These are phyloP conservation scores for Phytophthora citrophthora DNA, from an alignment of 352 stramenopile genomes.

Conservation along the genomic window DNA sequence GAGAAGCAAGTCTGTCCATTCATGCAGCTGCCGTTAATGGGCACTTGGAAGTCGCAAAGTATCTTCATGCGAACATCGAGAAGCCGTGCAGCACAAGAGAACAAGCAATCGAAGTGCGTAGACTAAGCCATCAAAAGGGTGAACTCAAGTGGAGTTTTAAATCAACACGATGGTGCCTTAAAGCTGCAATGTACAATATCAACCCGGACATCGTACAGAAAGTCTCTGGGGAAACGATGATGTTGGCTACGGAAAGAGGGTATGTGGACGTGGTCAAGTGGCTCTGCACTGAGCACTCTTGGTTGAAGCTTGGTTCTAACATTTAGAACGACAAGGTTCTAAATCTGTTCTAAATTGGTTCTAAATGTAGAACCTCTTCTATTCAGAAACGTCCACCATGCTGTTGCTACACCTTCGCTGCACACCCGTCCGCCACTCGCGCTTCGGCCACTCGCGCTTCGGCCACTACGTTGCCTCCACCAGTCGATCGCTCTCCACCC, in stretches of 20 bases:
- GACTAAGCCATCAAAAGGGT: not conserved
- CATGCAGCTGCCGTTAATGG: slow-evolving; percentile 23
- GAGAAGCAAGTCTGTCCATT: slow-evolving; percentile 22
- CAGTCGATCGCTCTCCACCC: slow-evolving; percentile 33
- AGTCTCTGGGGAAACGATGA: no score
- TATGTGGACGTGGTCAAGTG: no score
- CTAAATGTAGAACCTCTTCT: no score
- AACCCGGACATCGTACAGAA: no score
- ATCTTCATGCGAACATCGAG: slow-evolving; percentile 3
- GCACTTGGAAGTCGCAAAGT: slow-evolving; percentile 25
- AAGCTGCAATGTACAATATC: no score
- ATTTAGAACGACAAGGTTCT: no score
- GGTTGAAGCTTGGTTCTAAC: no score
- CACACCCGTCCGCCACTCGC: not conserved
- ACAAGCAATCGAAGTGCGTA: not conserved
- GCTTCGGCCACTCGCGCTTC: not conserved
- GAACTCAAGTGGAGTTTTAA: not conserved
- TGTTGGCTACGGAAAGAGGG: no score
- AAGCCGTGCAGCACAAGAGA: not conserved
- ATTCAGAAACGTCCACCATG: not conserved
- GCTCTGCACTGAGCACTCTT: no score
- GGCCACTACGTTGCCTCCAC: not conserved
- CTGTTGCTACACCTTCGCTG: slow-evolving; percentile 3
- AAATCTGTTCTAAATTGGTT: no score
- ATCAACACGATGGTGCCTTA: no score